Percentiles rank a stretch among this genome's conserved stretches.
phyloP scores from a whole-genome alignment of 1,284 basidiomycete genomes.

The Papiliotrema fonsecae region DNA sequence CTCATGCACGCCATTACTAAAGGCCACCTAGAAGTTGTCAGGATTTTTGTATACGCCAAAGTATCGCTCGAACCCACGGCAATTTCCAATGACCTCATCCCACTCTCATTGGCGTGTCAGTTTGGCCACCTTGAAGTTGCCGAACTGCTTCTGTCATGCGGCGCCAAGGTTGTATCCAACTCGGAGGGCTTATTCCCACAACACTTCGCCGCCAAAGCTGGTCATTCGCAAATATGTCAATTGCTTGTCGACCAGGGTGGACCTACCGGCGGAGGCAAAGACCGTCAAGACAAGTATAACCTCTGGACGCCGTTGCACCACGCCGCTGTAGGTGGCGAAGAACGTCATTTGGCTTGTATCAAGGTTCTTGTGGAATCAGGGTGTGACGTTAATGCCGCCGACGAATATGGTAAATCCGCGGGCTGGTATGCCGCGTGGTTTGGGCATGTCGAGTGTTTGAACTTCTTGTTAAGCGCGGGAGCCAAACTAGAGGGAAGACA shows the following conservation, averaged over 20 bases:
- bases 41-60: constrained; percentile 64
- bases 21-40: constrained; percentile 77
- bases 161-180: constrained; percentile 76
- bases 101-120: constrained; percentile 85
- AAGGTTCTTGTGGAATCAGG: constrained; percentile 72
- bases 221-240: constrained; percentile 76
- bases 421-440: constrained; percentile 98
- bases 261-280: constrained; percentile 60
- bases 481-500: constrained; percentile 41
- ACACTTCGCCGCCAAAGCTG: constrained; percentile 95
- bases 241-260: constrained; percentile 64
- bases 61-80: constrained; percentile 55
- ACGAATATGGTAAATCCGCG: constrained; percentile 81
- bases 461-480: constrained; percentile 61
- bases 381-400: constrained; percentile 65
- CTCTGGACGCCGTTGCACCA: constrained; percentile 98
- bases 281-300: constrained; percentile 90
- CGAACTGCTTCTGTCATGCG: constrained; percentile 66
- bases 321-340: constrained; percentile 75
- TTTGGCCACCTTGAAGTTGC: constrained; percentile 84
- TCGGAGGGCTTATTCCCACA: constrained; percentile 94
- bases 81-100: constrained; percentile 67
- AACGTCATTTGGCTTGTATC: constrained; percentile 63
- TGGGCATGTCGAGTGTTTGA: constrained; percentile 77
- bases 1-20: constrained; percentile 87